Conservation (phyloP, 106 monocot species). For the Platanthera guangdongensis region DNA sequence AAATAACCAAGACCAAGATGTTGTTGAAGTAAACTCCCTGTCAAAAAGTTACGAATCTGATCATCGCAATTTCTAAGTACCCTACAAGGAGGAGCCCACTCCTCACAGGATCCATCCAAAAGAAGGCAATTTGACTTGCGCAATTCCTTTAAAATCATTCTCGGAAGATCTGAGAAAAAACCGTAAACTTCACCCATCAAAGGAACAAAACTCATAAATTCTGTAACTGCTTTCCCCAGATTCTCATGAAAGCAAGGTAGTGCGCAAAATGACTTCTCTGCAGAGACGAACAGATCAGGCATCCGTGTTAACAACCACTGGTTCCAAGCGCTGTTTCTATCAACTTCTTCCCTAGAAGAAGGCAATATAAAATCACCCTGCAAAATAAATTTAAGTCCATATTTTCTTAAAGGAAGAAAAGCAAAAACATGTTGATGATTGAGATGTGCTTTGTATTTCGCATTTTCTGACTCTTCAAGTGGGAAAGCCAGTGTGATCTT, state of each 20-base stretch:
- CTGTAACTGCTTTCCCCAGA: conserved; percentile 45
- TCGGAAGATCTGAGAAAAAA: conserved; percentile 53
- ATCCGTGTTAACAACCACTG: conserved; percentile 56
- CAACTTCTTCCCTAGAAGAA: conserved; percentile 70
- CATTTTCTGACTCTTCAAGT: conserved; percentile 28
- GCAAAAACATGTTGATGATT: conserved; percentile 61
- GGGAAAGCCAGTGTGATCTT: conserved; percentile 59
- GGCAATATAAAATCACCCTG: conserved; percentile 67
- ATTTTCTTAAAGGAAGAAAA: conserved; percentile 59
- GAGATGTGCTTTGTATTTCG: conserved; percentile 27
- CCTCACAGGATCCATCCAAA: conserved; percentile 24
- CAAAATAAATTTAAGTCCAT: conserved; percentile 62
- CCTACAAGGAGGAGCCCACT: conserved; percentile 55
- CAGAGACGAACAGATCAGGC: conserved; percentile 46
- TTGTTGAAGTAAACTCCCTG: conserved; percentile 35
- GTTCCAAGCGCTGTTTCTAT: conserved; percentile 68
- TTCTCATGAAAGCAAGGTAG: conserved; percentile 42
- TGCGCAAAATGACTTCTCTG: conserved; percentile 37
- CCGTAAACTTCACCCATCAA: conserved; percentile 56
- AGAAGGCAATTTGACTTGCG: conserved; percentile 46
- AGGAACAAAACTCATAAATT: conserved; percentile 62
- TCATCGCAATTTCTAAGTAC: conserved; percentile 50
- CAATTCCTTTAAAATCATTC: conserved; percentile 48
- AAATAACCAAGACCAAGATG: conserved; percentile 55
- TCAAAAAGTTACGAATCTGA: conserved; percentile 23